Conservation (phyloP, 768 basidiomycete genomes). For the Mrakia gelida region DNA sequence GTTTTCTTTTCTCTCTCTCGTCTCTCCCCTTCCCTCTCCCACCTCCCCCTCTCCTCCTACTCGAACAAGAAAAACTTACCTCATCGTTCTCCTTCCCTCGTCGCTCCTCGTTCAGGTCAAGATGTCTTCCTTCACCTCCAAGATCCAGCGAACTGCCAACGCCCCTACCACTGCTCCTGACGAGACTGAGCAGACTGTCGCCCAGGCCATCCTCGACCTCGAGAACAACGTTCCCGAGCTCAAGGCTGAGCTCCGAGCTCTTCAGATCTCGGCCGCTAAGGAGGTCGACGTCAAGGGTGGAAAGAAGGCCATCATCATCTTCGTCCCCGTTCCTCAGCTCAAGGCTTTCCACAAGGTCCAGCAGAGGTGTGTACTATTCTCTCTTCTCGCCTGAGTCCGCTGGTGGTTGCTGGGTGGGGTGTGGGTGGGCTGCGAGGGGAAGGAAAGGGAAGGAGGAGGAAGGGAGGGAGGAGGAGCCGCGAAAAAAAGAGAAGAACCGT, state of each 20-base stretch:
- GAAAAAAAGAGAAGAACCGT: neutral
- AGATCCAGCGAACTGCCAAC: constrained; percentile 94
- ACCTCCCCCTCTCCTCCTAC: no score
- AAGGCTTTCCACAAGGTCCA: constrained; percentile 99
- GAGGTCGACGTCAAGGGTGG: constrained; percentile 99
- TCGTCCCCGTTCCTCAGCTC: constrained; percentile 93
- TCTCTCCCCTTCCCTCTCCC: neutral
- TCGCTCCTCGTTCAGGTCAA: constrained; percentile 3
- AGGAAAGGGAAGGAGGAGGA: neutral
- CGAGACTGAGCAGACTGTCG: constrained; percentile 33
- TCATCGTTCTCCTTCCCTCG: no score
- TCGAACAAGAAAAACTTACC: no score
- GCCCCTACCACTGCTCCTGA: constrained; percentile 63
- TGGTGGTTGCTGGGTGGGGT: neutral
- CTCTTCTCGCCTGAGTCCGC: neutral
- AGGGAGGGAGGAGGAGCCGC: neutral
- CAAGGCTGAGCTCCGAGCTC: constrained; percentile 88
- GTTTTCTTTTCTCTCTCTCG: neutral
- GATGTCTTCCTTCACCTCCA: constrained; percentile 48
- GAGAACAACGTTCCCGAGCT: constrained; percentile 98
- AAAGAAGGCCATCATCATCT: constrained; percentile 98
- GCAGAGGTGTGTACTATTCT: constrained; percentile 62
- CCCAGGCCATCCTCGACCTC: constrained; percentile 90
- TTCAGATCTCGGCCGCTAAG: constrained; percentile 96
- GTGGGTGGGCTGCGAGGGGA: neutral